A percentile compares a stretch with the other conserved stretches of the same genome.
Evolutionary conservation across 345 rosid species (phyloP).

Genomic region (Psidium guajava): DNA sequence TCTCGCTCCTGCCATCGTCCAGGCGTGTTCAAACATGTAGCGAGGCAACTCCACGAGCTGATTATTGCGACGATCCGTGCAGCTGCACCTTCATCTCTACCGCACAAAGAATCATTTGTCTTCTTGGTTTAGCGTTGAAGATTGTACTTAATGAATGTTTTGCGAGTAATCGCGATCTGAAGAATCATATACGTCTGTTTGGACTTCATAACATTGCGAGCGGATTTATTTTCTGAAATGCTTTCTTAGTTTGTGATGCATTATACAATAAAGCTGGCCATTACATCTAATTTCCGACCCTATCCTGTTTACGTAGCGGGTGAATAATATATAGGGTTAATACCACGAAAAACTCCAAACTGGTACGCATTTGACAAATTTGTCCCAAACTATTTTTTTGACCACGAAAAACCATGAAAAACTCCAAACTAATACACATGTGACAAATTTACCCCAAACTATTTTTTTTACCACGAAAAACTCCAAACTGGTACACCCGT

Average conservation of each 20-base stretch:
- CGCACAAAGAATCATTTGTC: not conserved
- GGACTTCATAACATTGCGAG: not conserved
- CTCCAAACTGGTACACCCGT: too few species aligned
- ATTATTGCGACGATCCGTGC: not conserved
- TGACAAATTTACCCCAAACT: too few species aligned
- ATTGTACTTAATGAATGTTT: not conserved
- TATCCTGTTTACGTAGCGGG: not conserved
- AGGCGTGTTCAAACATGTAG: not conserved
- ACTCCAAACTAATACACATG: too few species aligned
- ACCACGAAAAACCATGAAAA: too few species aligned
- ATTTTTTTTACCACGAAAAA: too few species aligned
- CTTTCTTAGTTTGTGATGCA: not conserved
- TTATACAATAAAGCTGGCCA: not conserved
- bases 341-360: too few species aligned
- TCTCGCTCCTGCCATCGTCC: not conserved
- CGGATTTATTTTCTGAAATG: not conserved
- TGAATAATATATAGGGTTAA: too few species aligned
- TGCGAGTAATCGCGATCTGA: not conserved
- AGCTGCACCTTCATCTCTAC: not conserved
- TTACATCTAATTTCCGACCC: not conserved
- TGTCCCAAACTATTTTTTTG: too few species aligned
- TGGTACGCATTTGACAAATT: too few species aligned
- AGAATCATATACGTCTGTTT: not conserved
- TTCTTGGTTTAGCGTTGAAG: not conserved
- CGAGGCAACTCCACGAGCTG: not conserved